Evolutionary conservation across 2,329 filamentous ascomycete species (phyloP).

Genomic region (Cercospora sesami): DNA sequence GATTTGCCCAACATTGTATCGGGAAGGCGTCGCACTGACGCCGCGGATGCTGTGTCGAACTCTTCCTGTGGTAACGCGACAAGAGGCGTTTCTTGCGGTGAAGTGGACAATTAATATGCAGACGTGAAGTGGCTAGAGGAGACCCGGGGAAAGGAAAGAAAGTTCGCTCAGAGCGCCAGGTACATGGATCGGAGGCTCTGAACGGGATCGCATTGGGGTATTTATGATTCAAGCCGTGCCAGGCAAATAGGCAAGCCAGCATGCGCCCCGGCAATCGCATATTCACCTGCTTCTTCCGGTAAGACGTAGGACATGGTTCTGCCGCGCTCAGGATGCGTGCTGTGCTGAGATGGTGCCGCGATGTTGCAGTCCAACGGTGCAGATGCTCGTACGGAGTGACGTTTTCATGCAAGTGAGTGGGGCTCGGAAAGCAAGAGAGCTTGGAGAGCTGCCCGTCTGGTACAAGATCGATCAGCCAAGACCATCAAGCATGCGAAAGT

Average conservation of each 20-base stretch:
- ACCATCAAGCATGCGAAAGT: neutral
- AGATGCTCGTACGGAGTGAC: slow-evolving; percentile 2
- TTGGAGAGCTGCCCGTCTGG: slow-evolving; percentile 8
- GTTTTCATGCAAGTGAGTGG: slow-evolving; percentile 9
- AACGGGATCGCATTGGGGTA: neutral
- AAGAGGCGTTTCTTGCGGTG: neutral
- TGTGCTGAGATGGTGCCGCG: neutral
- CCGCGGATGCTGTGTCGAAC: neutral
- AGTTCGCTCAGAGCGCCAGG: neutral
- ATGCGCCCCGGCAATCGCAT: neutral
- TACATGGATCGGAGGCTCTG: neutral
- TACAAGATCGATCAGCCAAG: slow-evolving; percentile 2
- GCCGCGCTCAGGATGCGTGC: neutral
- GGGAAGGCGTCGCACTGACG: neutral
- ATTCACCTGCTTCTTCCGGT: slow-evolving; percentile 6
- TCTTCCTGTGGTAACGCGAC: neutral
- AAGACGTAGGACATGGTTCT: neutral
- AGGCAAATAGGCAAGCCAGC: neutral
- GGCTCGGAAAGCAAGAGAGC: neutral
- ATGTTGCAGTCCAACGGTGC: slow-evolving; percentile 4
- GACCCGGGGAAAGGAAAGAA: neutral
- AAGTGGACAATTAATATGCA: neutral
- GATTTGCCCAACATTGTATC: slow-evolving; percentile 7
- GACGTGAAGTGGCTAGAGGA: neutral
- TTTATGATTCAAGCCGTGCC: neutral